Conservation (phyloP, 805 yeast genomes). For the Pichia paraexigua region DNA sequence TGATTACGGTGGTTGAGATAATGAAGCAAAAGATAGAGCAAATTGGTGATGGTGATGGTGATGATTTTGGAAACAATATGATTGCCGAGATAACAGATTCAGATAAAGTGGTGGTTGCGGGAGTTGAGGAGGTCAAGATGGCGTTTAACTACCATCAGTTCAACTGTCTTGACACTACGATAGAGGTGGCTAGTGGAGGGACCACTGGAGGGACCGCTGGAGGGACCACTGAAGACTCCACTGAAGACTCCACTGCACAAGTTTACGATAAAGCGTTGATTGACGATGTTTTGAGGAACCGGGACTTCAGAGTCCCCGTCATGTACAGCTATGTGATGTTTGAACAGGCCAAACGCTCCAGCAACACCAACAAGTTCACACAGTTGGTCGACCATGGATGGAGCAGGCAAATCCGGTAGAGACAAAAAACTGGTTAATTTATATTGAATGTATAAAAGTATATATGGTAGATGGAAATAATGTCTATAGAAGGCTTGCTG, state of each 20-base stretch:
- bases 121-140: not conserved
- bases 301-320: slow-evolving; percentile 16
- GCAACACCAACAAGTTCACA: slow-evolving; percentile 7
- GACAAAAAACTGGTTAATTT: too few species aligned
- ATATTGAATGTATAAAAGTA: not conserved
- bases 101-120: not conserved
- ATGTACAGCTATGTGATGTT: slow-evolving; percentile 20
- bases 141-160: slow-evolving; percentile 14
- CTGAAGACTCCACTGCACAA: too few species aligned
- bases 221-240: too few species aligned
- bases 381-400: slow-evolving; percentile 12
- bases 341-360: slow-evolving; percentile 1
- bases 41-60: not conserved
- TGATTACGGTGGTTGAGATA: slow-evolving; percentile 25
- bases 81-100: slow-evolving; percentile 11
- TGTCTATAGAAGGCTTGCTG: not conserved
- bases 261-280: not conserved
- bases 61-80: slow-evolving; percentile 7
- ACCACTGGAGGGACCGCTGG: too few species aligned
- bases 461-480: not conserved
- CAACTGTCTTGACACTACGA: slow-evolving; percentile 17
- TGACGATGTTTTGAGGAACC: slow-evolving; percentile 8
- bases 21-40: slow-evolving; percentile 21
- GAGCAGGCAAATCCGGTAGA: slow-evolving; percentile 7
- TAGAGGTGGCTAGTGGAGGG: too few species aligned